Percentiles rank a stretch among this genome's conserved stretches.
These are phyloP conservation scores for Tetradesmus obliquus DNA, from an alignment of 139 green algal genomes.

Conservation along the genomic window DNA sequence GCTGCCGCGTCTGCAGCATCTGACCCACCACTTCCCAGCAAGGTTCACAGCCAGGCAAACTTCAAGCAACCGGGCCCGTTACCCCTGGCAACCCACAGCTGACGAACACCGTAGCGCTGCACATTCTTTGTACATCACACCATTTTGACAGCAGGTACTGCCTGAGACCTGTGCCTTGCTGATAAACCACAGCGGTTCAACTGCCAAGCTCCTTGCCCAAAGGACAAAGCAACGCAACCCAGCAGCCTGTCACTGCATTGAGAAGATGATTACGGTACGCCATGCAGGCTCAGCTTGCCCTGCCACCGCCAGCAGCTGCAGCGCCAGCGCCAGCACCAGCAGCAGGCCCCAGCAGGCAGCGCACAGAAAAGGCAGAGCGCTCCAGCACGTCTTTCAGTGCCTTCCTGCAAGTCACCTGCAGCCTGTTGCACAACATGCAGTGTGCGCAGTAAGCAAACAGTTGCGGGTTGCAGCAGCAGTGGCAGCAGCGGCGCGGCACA, in stretches of 20 bases:
- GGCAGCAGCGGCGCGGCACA: background rate
- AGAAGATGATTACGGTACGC: too few relatives aligned
- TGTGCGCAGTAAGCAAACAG: background rate
- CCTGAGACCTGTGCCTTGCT: background rate
- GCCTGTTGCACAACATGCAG: background rate
- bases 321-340: background rate
- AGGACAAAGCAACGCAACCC: background rate
- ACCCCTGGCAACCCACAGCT: background rate
- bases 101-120: background rate
- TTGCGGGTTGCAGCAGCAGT: background rate
- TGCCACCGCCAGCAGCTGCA: background rate
- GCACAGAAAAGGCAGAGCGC: conserved; percentile 33
- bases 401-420: conserved; percentile 49
- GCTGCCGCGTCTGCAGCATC: background rate
- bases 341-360: conserved; percentile 19
- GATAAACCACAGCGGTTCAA: background rate
- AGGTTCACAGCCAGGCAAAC: background rate
- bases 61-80: background rate
- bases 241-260: background rate
- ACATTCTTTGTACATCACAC: background rate
- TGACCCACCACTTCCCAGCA: background rate
- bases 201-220: background rate
- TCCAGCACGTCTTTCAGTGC: conserved; percentile 31
- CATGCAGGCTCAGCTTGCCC: background rate
- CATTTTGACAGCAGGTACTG: background rate